Base-by-base conservation (phyloP, 345 rosid genomes). In the Citrus glauca region DNA sequence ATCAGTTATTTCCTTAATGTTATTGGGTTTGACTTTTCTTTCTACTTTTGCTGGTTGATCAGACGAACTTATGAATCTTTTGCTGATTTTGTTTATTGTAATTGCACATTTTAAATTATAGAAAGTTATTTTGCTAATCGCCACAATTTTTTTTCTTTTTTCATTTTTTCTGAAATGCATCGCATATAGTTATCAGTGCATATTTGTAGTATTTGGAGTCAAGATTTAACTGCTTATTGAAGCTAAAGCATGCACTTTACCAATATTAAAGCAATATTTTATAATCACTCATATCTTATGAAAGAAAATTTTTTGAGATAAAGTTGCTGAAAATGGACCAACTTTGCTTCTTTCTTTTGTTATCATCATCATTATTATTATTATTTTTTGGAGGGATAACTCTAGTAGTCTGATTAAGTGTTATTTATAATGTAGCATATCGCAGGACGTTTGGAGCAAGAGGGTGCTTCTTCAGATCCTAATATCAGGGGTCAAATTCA, bases 401-500 rank as follows among this genome's bases (percentile, higher is more conserved):
- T 35, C 68, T 78, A 65, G 69, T 55, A 84, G 81, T 89, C 91
- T 92, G 80, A 92, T 86, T 75, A 42, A 73, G 32, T 72, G 78
- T 72, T 83, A 75, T 80, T 82, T 84, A 79, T 82, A 80, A 86
- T 87, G 90, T 89, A 96, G 99, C 92, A 89, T 86, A 79, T 93
- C 81, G 94, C 98, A 78, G 97, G 90, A 19, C 87, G 92, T 62
- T 71, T 96, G 88, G 98, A 94, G 74, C 88, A 83, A 81, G 91
- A 92, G 77, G 93, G 92, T 45, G 82, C 90, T 80, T 91, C 98
- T 81, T 60, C 83, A 59, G 97, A 96, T 80, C 85, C 86, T 35
- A 56, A 83, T 63, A 48, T 83, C 9, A 90, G 98, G 89, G 83
- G 83, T 55, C 95, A 89, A 82, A 86, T 96, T 76, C 98, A 92